Conservation (phyloP, 1,284 basidiomycete species). For the Tylopilus sp. region DNA sequence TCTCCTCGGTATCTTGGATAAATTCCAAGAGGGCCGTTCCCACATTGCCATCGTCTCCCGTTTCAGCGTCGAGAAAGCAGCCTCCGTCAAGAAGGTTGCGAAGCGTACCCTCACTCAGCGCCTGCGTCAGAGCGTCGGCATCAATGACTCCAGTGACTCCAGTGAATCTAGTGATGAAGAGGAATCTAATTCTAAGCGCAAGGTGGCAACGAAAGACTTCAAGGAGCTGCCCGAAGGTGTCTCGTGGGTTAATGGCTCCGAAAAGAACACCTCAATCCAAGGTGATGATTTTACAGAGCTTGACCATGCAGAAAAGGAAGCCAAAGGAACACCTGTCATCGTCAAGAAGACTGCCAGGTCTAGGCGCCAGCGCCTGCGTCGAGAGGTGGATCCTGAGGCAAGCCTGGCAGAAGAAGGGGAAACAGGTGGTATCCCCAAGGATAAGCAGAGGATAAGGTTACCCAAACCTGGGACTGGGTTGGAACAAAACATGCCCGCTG, state of each 20-base stretch:
- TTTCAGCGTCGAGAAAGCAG: slow-evolving; percentile 50
- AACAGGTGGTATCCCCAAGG: slow-evolving; percentile 23
- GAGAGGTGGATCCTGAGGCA: slow-evolving; percentile 38
- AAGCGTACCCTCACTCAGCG: slow-evolving; percentile 72
- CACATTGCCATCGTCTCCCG: slow-evolving; percentile 90
- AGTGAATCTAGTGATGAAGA: slow-evolving; percentile 43
- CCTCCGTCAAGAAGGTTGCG: slow-evolving; percentile 35
- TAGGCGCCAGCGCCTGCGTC: slow-evolving; percentile 21
- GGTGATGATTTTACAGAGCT: slow-evolving; percentile 31
- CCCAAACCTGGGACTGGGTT: slow-evolving; percentile 41
- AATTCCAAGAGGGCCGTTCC: slow-evolving; percentile 86
- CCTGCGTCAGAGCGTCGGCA: slow-evolving; percentile 59
- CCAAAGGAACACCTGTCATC: slow-evolving; percentile 16
- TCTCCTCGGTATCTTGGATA: slow-evolving; percentile 82
- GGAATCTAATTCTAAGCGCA: slow-evolving; percentile 30
- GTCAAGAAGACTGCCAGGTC: slow-evolving; percentile 17
- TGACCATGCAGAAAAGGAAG: slow-evolving; percentile 24
- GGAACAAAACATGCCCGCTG: slow-evolving; percentile 82
- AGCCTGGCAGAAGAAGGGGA: slow-evolving; percentile 25
- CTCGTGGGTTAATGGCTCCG: slow-evolving; percentile 28
- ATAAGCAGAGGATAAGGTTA: slow-evolving; percentile 42
- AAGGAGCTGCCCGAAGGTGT: slow-evolving; percentile 29
- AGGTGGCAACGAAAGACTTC: slow-evolving; percentile 8
- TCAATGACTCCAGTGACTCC: slow-evolving; percentile 55
- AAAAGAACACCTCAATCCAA: slow-evolving; percentile 36